phyloP scores from a whole-genome alignment of 192 early-diverging fungal genomes.

The Helicostylum pulchrum region DNA sequence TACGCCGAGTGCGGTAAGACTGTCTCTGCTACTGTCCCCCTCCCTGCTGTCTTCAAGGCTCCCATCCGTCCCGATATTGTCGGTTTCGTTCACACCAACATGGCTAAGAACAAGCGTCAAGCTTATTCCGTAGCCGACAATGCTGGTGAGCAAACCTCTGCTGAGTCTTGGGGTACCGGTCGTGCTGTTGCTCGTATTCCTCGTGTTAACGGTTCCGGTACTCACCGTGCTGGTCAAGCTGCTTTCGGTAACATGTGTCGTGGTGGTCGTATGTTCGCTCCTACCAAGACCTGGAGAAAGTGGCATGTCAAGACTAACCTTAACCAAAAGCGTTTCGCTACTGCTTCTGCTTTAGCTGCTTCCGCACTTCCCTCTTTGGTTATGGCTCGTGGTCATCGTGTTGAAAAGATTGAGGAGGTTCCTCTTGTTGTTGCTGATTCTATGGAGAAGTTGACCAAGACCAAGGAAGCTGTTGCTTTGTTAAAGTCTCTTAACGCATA shows the following conservation, averaged over 20 bases:
- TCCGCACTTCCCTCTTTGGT: conserved; percentile 90
- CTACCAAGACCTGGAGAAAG: conserved; percentile 99
- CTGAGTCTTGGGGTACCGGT: conserved; percentile 98
- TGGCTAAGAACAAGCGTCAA: conserved; percentile 99
- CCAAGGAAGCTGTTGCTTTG: conserved; percentile 90
- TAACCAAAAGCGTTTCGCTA: conserved; percentile 99
- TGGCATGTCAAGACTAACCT: conserved; percentile 99
- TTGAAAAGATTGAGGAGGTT: conserved; percentile 90
- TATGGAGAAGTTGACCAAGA: conserved; percentile 84
- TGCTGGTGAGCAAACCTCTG: conserved; percentile 99
- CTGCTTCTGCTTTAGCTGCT: conserved; percentile 96
- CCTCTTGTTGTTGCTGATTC: conserved; percentile 85
- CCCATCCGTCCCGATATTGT: conserved; percentile 98
- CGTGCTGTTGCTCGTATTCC: conserved; percentile 99
- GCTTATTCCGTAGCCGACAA: conserved; percentile 92
- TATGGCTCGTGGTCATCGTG: conserved; percentile 96
- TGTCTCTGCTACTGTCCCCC: conserved; percentile 72
- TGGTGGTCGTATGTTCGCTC: conserved; percentile 99
- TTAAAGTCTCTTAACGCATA: conserved; percentile 94
- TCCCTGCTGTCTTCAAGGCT: conserved; percentile 95
- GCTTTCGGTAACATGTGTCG: conserved; percentile 99
- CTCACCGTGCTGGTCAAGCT: conserved; percentile 97
- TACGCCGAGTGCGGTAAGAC: conserved; percentile 73
- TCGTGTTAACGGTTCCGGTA: conserved; percentile 95
- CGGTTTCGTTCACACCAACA: conserved; percentile 95